Evolutionary conservation across 2,329 filamentous ascomycete genomes (phyloP).

Genomic region (Ophiosphaerella herpotricha): DNA sequence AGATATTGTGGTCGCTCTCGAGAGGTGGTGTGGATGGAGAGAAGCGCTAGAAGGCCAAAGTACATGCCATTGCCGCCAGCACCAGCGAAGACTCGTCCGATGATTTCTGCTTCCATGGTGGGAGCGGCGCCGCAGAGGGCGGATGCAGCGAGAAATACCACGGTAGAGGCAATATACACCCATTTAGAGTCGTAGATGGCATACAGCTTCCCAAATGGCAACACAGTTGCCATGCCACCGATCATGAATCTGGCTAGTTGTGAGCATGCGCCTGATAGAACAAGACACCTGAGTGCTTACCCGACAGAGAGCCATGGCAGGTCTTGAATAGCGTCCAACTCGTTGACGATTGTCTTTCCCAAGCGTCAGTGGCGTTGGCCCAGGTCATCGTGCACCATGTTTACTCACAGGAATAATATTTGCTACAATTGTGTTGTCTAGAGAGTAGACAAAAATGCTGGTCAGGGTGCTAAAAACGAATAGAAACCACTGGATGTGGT

Average conservation of each 20-base stretch:
- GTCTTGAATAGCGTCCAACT: neutral
- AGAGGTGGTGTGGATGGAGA: slow-evolving; percentile 31
- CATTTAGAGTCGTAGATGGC: slow-evolving; percentile 52
- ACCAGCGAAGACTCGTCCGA: slow-evolving; percentile 52
- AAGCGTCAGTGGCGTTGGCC: neutral
- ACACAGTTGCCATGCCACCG: slow-evolving; percentile 6
- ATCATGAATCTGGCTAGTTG: neutral
- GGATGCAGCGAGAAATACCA: slow-evolving; percentile 36
- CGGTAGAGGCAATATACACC: slow-evolving; percentile 37
- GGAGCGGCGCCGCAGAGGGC: slow-evolving; percentile 37
- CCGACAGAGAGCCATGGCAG: neutral
- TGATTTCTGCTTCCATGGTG: slow-evolving; percentile 31
- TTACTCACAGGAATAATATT: neutral
- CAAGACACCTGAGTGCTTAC: neutral
- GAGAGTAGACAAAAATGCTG: slow-evolving; percentile 1
- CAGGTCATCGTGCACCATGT: neutral
- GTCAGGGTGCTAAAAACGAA: neutral
- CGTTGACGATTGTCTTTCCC: neutral
- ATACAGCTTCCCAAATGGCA: slow-evolving; percentile 41
- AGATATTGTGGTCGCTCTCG: slow-evolving; percentile 40
- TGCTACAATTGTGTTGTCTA: slow-evolving; percentile 2
- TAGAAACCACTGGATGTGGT: neutral
- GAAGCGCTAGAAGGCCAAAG: slow-evolving; percentile 31
- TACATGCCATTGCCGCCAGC: slow-evolving; percentile 52
- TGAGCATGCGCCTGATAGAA: neutral